phyloP scores from a whole-genome alignment of 257 asterid species.

The Solanum piurae region DNA sequence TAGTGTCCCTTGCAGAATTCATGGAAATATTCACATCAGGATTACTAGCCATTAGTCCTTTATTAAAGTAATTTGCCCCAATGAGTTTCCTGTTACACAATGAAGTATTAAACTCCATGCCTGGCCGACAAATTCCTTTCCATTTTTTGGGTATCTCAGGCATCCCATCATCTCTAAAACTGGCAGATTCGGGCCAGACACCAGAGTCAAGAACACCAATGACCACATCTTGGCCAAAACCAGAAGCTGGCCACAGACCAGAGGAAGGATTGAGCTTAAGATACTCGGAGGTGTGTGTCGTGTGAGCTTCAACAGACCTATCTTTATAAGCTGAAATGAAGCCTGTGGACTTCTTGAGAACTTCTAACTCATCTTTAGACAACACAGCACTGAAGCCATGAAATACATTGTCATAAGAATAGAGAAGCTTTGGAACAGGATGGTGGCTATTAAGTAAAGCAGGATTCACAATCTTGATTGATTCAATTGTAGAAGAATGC shows the following conservation, averaged over 20 bases:
- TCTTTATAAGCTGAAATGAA: slow-evolving; percentile 2
- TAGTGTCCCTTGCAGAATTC: slow-evolving; percentile 3
- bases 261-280: neutral
- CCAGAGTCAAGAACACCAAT: slow-evolving; percentile 5
- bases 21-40: neutral
- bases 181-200: neutral
- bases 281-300: neutral
- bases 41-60: neutral
- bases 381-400: slow-evolving; percentile 6
- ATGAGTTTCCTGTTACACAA: neutral
- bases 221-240: neutral
- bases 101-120: neutral
- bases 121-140: neutral
- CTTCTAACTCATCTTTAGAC: neutral
- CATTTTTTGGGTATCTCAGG: neutral
- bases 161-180: slow-evolving; percentile 1
- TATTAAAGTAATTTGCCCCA: slow-evolving; percentile 4
- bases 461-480: neutral
- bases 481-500: neutral
- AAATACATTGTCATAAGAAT: neutral
- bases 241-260: slow-evolving; percentile 8
- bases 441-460: neutral
- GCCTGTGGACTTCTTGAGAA: neutral
- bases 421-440: neutral
- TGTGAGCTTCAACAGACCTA: neutral